Conservation (phyloP, 352 stramenopile species). For the Globisporangium lucens region DNA sequence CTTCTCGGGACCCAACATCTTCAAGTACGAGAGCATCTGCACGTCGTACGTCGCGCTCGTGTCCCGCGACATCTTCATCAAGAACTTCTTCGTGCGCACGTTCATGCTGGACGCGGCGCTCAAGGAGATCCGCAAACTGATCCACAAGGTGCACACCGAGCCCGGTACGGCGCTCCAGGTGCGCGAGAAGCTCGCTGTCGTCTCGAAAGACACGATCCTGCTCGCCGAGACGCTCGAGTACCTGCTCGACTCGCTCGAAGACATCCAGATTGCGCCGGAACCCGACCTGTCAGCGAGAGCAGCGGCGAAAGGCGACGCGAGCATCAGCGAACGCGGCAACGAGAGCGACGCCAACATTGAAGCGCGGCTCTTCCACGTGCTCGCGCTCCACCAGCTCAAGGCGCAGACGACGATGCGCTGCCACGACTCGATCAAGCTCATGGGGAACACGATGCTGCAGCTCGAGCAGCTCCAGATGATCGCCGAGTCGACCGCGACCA, state of each 20-base stretch:
- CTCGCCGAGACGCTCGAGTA: conserved; percentile 97
- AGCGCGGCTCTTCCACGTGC: conserved; percentile 86
- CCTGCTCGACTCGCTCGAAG: conserved; percentile 93
- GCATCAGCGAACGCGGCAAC: conserved; percentile 1
- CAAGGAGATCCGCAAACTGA: conserved; percentile 91
- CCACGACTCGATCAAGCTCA: conserved; percentile 95
- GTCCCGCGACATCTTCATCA: conserved; percentile 96
- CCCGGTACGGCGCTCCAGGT: conserved; percentile 83
- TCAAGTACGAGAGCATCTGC: conserved; percentile 94
- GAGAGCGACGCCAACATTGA: conserved; percentile 50
- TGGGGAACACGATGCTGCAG: conserved; percentile 91
- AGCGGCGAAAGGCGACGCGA: background rate
- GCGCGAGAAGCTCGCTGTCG: conserved; percentile 88
- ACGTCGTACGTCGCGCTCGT: conserved; percentile 95
- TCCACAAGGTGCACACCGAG: conserved; percentile 86
- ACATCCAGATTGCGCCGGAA: conserved; percentile 37
- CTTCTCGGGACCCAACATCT: conserved; percentile 93
- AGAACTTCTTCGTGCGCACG: conserved; percentile 96
- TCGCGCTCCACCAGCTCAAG: conserved; percentile 87
- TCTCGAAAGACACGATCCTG: conserved; percentile 94
- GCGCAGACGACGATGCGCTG: conserved; percentile 91
- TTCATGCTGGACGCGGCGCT: conserved; percentile 96
- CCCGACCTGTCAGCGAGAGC: conserved; percentile 20
- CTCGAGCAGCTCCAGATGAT: conserved; percentile 95
- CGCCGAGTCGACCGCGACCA: conserved; percentile 86